Evolutionary conservation across 257 asterid genomes (phyloP).

Genomic region (Solanum rostratum): DNA sequence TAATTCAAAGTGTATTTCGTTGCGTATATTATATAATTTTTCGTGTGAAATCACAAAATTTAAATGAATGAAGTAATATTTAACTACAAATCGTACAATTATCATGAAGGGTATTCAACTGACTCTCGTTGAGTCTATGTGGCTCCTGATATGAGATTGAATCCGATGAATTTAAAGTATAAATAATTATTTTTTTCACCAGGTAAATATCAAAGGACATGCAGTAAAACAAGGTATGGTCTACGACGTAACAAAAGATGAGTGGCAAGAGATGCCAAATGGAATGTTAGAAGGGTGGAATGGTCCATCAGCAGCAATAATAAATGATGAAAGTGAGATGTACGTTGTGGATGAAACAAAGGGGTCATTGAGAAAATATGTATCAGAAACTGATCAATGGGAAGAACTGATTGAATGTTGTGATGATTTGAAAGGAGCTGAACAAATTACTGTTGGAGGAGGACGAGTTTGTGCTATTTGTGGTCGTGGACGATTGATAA

Average conservation of each 20-base stretch:
- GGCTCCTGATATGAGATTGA: not conserved
- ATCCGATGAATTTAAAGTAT: not conserved
- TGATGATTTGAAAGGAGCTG: slow-evolving; percentile 43
- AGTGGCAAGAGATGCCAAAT: slow-evolving; percentile 48
- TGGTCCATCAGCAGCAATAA: slow-evolving; percentile 38
- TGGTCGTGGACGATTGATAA: slow-evolving; percentile 23
- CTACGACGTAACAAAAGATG: slow-evolving; percentile 16
- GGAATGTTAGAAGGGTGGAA: slow-evolving; percentile 71
- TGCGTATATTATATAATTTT: not conserved
- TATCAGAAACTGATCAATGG: slow-evolving; percentile 43
- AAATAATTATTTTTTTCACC: not conserved
- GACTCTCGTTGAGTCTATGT: not conserved
- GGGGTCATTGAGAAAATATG: slow-evolving; percentile 40
- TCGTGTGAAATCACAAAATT: not conserved
- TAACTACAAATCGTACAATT: not conserved
- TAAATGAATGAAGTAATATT: not conserved
- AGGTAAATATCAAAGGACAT: slow-evolving; percentile 42
- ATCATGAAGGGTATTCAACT: not conserved
- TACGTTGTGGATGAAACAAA: slow-evolving; percentile 49
- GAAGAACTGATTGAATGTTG: slow-evolving; percentile 29
- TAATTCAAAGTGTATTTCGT: not conserved
- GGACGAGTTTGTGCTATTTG: slow-evolving; percentile 53
- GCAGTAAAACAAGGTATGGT: slow-evolving; percentile 37
- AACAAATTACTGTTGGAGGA: slow-evolving; percentile 37
- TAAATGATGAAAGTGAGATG: slow-evolving; percentile 20